Base-by-base conservation (phyloP, 768 basidiomycete genomes). In the Gloeophyllum trabeum region DNA sequence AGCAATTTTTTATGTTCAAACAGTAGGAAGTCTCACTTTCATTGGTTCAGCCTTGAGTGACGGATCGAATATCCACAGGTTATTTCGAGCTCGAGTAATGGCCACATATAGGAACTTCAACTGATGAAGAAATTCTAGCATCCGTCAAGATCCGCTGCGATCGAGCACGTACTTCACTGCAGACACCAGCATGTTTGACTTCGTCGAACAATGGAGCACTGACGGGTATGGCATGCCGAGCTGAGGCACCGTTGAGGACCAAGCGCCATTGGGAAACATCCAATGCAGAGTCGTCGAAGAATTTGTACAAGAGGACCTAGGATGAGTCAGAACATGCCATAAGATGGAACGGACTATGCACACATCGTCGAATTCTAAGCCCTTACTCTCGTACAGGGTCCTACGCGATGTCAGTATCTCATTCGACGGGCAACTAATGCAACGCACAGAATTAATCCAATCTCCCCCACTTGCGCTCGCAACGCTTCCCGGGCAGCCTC, bases 231-330 rank as follows among this genome's bases (percentile, higher is more conserved):
- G 43, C 35, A 21, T 43, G 41, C 19, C 46, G 40, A n/a, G 56
- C 52, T 24, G 61, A 54, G 0, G 66, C 41, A 1, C 55, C 61
- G 39, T 74, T 72, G 3, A 79, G 52, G 3, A 82, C 58, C 1
- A 80, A 62, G 6, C 77, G 63, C 82, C 82, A 85, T 37, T 76
- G 75, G 0, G 71, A 56, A 1, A 54, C 43, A 30, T 68, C 68
- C 2, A 71, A 57, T 0, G 52, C 48, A 0, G 84, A 86, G 48
- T 81, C 79, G 20, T 73, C 67, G 49, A 87, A 87, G 57, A 85
- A 85, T 47, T 87, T 76, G 50, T 78, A 85, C 7, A 87, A 51
- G 3, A 87, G 62, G 3, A 87, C 81, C 81, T 84, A 43, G 0
- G 44, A 30, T 47, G 28, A 40, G 40, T 25, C 26, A 16, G 7